These are phyloP conservation scores for Mortierella sp. DNA, from an alignment of 371 early-diverging fungal species.

Conservation along the genomic window DNA sequence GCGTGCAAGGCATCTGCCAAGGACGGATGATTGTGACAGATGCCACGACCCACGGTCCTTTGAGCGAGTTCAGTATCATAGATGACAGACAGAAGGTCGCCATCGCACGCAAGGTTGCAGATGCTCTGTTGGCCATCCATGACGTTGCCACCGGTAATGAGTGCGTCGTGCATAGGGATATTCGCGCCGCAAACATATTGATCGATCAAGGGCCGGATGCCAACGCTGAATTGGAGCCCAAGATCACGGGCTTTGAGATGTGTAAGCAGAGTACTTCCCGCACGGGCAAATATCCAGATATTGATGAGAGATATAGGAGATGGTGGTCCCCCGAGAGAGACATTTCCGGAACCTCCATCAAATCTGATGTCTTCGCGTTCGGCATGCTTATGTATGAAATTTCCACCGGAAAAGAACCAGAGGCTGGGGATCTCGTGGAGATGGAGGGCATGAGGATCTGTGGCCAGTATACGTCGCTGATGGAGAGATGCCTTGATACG, in stretches of 20 bases:
- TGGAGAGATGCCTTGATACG: constrained; percentile 15
- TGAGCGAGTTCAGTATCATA: constrained; percentile 7
- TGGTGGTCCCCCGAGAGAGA: constrained; percentile 28
- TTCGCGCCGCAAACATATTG: constrained; percentile 29
- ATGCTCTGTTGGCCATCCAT: constrained; percentile 13
- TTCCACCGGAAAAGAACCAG: constrained; percentile 21
- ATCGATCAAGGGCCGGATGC: constrained; percentile 11
- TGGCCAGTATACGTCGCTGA: constrained; percentile 13
- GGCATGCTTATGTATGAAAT: constrained; percentile 34
- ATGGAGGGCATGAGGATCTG: constrained; percentile 11
- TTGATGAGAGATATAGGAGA: not conserved
- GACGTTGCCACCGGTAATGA: not conserved
- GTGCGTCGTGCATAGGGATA: constrained; percentile 24
- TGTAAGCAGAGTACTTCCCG: constrained; percentile 3
- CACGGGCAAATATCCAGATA: constrained; percentile 8
- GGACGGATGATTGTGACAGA: no score
- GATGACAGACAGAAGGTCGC: constrained; percentile 17
- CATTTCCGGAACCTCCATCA: constrained; percentile 1
- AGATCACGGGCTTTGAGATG: constrained; percentile 28
- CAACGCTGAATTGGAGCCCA: constrained; percentile 17
- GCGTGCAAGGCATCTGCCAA: no score
- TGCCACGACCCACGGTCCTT: constrained; percentile 19
- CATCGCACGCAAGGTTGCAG: constrained; percentile 27
- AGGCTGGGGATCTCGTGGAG: constrained; percentile 12
- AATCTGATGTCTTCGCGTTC: constrained; percentile 25